A percentile compares a stretch with the other conserved stretches of the same genome.
Evolutionary conservation across 768 basidiomycete species (phyloP).

Genomic region (Mycena rosella): DNA sequence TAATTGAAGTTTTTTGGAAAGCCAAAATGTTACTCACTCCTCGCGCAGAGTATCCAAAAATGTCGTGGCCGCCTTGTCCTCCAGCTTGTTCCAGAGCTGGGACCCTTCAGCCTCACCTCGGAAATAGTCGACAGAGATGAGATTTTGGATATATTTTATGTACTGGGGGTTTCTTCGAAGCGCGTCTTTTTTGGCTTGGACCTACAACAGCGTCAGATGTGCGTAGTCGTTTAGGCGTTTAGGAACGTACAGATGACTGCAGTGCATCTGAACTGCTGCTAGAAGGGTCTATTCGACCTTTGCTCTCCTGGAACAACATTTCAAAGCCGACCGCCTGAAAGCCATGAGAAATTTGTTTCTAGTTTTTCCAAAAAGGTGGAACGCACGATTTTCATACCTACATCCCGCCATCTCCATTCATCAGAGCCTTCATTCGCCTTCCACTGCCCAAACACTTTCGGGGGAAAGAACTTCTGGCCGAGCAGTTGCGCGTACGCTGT

Average conservation of each 20-base stretch:
- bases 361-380: constrained; percentile 1
- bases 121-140: constrained; percentile 81
- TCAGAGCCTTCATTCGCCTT: constrained; percentile 70
- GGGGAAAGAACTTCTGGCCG: constrained; percentile 93
- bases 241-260: constrained; percentile 61
- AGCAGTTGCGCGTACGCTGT: constrained; percentile 94
- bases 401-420: constrained; percentile 84
- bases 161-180: constrained; percentile 79
- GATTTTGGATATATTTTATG: constrained; percentile 74
- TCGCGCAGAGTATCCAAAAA: constrained; percentile 73
- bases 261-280: constrained; percentile 52
- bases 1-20: constrained; percentile 6
- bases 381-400: constrained; percentile 93
- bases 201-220: constrained; percentile 51
- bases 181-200: constrained; percentile 75
- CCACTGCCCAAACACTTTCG: constrained; percentile 88
- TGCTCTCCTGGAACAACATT: constrained; percentile 92
- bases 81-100: constrained; percentile 77
- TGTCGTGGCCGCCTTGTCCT: constrained; percentile 74
- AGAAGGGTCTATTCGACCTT: constrained; percentile 61
- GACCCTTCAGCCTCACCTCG: constrained; percentile 84
- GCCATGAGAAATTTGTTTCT: neutral
- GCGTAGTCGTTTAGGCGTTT: neutral
- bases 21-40: constrained; percentile 66
- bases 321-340: constrained; percentile 93